Evolutionary conservation across 2,329 filamentous ascomycete genomes (phyloP), one percentile per base, ranked within the genome.

Genomic region (Penicillium sp.): DNA sequence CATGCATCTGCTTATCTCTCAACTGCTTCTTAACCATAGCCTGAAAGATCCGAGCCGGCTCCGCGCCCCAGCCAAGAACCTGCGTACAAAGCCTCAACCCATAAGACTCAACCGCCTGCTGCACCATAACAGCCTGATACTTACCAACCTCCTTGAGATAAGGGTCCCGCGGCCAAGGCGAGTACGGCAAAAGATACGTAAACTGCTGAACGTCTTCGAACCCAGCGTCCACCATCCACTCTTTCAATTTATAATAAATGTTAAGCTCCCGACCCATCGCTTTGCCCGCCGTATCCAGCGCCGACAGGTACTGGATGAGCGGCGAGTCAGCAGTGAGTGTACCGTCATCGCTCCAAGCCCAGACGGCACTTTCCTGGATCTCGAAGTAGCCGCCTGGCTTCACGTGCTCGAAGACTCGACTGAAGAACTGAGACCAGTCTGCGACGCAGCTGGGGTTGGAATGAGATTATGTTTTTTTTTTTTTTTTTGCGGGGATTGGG

Each of bases 331-430:
- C 27, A 30, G 32, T 52, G 40, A 55, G 59, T 13, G 61, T 62
- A 19, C 60, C 63, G 51, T 70, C 66, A 42, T 70, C 63, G 47
- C 65, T 58, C 56, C 57, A 66, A 8, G 62, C 56, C 47, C 58
- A 61, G 11, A 63, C 50, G 18, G 51, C 56, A 13, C 60, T 58
- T 42, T 64, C 59, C 45, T 61, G 56, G 11, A 68, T 56, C 47
- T 72, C 69, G 38, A 68, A 62, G 42, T 59, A 67, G 4, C 66
- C 67, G 11, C 68, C 67, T 4, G 68, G 68, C 44, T 66, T 67
- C 10, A 69, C 51, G 41, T 65, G 60, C 7, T 45, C 40, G 35
- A 51, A 56, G 32, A 47, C 26, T 30, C 23, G 23, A 2, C 26
- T 23, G 34, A 63, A 57, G 7, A 61, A 41, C 2, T 26, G 23